Evolutionary conservation across 176 grass and related monocot species (phyloP), one percentile per base, ranked within the genome.

Genomic region (Rhynchospora tenuis): DNA sequence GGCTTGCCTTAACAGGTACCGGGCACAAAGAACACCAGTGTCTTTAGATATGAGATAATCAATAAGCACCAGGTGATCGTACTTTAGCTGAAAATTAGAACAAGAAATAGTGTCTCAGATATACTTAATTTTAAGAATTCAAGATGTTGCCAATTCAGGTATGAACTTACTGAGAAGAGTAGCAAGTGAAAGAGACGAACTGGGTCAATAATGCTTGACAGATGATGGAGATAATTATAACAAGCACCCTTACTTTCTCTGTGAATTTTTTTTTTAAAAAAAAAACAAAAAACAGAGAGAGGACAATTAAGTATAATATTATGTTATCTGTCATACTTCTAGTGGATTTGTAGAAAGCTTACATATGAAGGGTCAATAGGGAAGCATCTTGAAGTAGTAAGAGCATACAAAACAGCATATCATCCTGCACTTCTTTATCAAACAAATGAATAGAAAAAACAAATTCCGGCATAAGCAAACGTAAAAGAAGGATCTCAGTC

Each of bases 1-100:
- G 70, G 89, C 73, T 59, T 81, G 87, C 95, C 95, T 93, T 90
- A 98, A 89, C 45, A 98, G 77, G 89, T 98, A 98, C 50, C 84
- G 89, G 52, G 83, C 92, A 91, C 86, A 98, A 84, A 85, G 81
- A 63, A 94, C 85, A 65, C 95, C 89, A 58, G 87, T 89, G 85
- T 95, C 90, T 82, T 95, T 93, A 80, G 95, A 95, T 86, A 94
- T 93, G 63, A 98, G 92, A 82, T 95, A 98, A 87, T 98, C 95
- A 84, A 95, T 73, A 72, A 98, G 89, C 61, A 98, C 89, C 86
- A 95, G 83, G 83, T 98, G 92, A 93, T 98, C 95, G 85, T 93
- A 98, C 83, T 93, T 83, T 64, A 98, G 83, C 95, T 98, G 92
- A 76, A 82, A 92, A 72, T 82, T 77, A 23, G 17, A 89, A 87